Evolutionary conservation across 108 stramenopile genomes (phyloP).

Genomic region (Skeletonema menzelii): DNA sequence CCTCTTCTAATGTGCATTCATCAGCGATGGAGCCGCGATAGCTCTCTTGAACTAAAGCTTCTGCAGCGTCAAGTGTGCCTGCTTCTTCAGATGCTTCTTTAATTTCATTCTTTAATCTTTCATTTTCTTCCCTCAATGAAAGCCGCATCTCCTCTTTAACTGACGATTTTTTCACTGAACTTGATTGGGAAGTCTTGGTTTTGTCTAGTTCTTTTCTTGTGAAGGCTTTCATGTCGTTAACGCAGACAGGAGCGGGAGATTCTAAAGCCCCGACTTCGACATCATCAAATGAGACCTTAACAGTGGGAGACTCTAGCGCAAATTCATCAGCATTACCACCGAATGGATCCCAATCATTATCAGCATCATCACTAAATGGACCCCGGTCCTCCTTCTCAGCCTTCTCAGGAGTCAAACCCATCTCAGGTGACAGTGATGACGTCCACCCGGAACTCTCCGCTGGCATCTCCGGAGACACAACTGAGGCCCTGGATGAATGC

Average conservation of each 20-base stretch:
- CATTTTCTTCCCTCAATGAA: neutral
- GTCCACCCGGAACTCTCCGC: no score
- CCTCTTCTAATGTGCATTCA: neutral
- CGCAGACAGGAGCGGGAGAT: neutral
- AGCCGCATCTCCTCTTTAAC: neutral
- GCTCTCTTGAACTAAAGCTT: neutral
- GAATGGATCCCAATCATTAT: neutral
- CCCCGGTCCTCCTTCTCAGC: no score
- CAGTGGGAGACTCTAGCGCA: neutral
- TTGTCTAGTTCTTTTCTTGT: neutral
- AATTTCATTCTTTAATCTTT: neutral
- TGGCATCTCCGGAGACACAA: no score
- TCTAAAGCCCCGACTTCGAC: neutral
- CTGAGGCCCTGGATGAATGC: no score
- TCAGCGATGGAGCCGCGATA: neutral
- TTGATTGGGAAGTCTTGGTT: neutral
- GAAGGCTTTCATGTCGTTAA: neutral
- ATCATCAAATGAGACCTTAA: neutral
- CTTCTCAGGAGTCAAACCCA: neutral
- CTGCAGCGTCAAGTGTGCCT: neutral
- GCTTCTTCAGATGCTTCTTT: neutral
- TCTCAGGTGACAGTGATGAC: neutral
- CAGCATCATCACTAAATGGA: neutral
- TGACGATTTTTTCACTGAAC: neutral
- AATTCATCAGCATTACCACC: neutral